phyloP scores from a whole-genome alignment of 2,329 filamentous ascomycete species.

The Plenodomus biglobosus region DNA sequence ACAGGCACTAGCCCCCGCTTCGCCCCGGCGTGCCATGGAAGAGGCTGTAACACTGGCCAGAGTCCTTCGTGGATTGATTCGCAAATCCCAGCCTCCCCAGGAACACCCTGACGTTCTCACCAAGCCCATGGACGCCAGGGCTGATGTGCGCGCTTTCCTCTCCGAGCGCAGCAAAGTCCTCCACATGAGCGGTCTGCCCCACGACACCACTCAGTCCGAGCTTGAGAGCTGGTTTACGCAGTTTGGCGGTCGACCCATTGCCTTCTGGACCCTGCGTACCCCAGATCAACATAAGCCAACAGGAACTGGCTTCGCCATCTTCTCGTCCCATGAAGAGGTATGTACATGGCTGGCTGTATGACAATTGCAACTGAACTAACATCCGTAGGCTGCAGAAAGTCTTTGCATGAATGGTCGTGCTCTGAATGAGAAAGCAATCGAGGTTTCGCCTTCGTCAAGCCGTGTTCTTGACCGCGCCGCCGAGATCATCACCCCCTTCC shows the following conservation, averaged over 20 bases:
- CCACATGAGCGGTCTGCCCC: slow-evolving; percentile 94
- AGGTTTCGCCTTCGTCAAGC: slow-evolving; percentile 96
- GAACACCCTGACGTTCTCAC: slow-evolving; percentile 95
- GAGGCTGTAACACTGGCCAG: slow-evolving; percentile 92
- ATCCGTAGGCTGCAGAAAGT: slow-evolving; percentile 81
- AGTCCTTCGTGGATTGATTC: slow-evolving; percentile 87
- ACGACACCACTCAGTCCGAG: slow-evolving; percentile 98
- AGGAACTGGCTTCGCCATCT: slow-evolving; percentile 95
- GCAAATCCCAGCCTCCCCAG: slow-evolving; percentile 91
- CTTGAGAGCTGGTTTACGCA: slow-evolving; percentile 99
- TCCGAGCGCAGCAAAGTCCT: slow-evolving; percentile 97
- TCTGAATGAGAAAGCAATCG: slow-evolving; percentile 97
- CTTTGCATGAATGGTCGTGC: slow-evolving; percentile 99
- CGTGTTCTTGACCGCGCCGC: slow-evolving; percentile 92
- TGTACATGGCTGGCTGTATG: slow-evolving; percentile 37
- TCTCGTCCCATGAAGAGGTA: slow-evolving; percentile 98
- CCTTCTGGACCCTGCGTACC: slow-evolving; percentile 97
- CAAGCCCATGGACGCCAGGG: slow-evolving; percentile 92
- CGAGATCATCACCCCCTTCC: slow-evolving; percentile 95
- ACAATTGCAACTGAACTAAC: slow-evolving; percentile 9
- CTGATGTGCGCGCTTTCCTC: slow-evolving; percentile 93
- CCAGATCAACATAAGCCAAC: slow-evolving; percentile 99
- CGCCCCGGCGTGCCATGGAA: slow-evolving; percentile 94
- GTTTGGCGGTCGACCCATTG: slow-evolving; percentile 95
- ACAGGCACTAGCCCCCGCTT: slow-evolving; percentile 92